Evolutionary conservation across 306 rosid genomes (phyloP), one percentile per base, ranked within the genome.

Genomic region (Cajanus cajan): DNA sequence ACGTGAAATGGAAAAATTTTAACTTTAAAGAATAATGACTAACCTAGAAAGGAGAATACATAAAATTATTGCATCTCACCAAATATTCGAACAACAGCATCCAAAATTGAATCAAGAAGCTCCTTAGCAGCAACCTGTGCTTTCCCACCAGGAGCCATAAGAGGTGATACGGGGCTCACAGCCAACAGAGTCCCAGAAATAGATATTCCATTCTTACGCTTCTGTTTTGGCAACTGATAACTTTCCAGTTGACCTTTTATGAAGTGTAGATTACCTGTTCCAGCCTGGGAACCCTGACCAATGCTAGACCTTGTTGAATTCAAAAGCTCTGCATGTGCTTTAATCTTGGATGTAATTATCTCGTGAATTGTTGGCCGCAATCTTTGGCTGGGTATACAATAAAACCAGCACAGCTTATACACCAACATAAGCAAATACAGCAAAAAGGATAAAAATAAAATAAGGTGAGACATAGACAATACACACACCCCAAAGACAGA

Each of bases 291-390:
- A 84, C 88, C 89, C 83, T 86, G 96, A 79, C 85, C 83, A 80
- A 84, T 80, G 76, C 90, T 84, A 69, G 90, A 86, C 88, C 89
- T 88, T 36, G 91, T 87, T 64, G 94, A 90, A 83, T 84, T 93
- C 83, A 82, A 81, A 80, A 70, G 85, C 78, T 90, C 94, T 5
- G 90, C 89, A 77, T 89, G 95, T 65, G 88, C 86, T 84, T 90
- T 96, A 68, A 96, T 96, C 90, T 87, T 91, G 88, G 97, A 90
- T 59, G 93, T 89, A 83, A 96, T 96, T 77, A 86, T 74, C 75
- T 91, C 99, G 67, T 93, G 99, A 76, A 89, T 86, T 71, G 99
- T 91, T 52, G 98, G 98, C 71, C 99, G 98, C 89, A 96, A 79
- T 79, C 96, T 90, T 90, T 96, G 99, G 96, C 99, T 96, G 97